phyloP scores from a whole-genome alignment of 805 yeast species.

The Yueomyces sp. region DNA sequence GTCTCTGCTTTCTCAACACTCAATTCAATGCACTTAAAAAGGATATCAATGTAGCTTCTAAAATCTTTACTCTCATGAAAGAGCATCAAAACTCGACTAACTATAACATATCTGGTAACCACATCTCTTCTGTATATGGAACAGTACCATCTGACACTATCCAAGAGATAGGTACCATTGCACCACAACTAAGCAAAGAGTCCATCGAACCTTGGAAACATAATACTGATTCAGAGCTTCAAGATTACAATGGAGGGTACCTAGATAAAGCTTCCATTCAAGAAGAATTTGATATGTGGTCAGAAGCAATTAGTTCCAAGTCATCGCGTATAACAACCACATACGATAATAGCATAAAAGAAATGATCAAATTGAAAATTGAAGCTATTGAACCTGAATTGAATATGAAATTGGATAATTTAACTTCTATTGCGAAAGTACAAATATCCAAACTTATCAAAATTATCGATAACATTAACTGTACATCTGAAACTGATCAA shows the following conservation, averaged over 20 bases:
- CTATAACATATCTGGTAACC: neutral
- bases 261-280: slow-evolving; percentile 5
- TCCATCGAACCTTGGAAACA: neutral
- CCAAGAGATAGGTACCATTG: neutral
- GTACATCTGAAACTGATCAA: slow-evolving; percentile 19
- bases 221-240: neutral
- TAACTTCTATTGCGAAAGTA: slow-evolving; percentile 16
- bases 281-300: slow-evolving; percentile 27
- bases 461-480: slow-evolving; percentile 27
- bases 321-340: slow-evolving; percentile 27
- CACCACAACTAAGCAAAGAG: no score
- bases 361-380: slow-evolving; percentile 18
- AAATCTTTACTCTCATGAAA: no score
- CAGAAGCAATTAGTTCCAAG: slow-evolving; percentile 25
- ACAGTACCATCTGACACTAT: neutral
- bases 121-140: neutral
- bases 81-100: neutral
- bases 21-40: no score
- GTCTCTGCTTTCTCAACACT: no score
- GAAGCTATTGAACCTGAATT: slow-evolving; percentile 20
- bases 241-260: neutral
- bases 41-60: no score
- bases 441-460: slow-evolving; percentile 20
- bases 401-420: slow-evolving; percentile 23
- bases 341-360: slow-evolving; percentile 26